These are phyloP conservation scores for Pythium coloratum DNA, from an alignment of 352 stramenopile genomes.

Conservation along the genomic window DNA sequence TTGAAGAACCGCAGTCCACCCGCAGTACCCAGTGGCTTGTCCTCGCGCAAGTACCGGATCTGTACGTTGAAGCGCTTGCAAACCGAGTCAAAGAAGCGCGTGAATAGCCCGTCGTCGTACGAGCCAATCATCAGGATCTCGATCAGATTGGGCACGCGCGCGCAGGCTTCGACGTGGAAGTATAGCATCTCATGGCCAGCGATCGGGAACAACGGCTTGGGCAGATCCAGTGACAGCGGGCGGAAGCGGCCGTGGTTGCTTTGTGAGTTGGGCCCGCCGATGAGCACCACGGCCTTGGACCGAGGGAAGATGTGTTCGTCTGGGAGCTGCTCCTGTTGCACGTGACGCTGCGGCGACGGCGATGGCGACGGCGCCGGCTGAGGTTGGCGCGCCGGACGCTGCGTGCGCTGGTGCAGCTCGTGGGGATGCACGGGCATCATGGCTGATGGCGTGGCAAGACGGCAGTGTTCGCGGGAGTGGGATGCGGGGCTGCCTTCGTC, in stretches of 20 bases:
- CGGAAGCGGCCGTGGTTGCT: slow-evolving; percentile 80
- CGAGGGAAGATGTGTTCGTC: slow-evolving; percentile 63
- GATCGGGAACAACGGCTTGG: slow-evolving; percentile 87
- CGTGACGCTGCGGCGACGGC: slow-evolving; percentile 15
- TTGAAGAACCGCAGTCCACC: slow-evolving; percentile 84
- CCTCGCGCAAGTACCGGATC: slow-evolving; percentile 82
- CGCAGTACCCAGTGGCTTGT: slow-evolving; percentile 80
- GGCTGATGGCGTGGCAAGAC: not conserved
- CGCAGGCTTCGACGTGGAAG: slow-evolving; percentile 87
- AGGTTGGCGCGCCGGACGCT: slow-evolving; percentile 13
- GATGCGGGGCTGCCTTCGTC: not conserved
- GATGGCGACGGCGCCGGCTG: not conserved
- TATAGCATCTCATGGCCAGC: slow-evolving; percentile 87
- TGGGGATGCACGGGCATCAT: slow-evolving; percentile 30
- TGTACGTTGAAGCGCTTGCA: slow-evolving; percentile 81
- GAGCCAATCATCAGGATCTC: slow-evolving; percentile 90
- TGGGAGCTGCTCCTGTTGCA: slow-evolving; percentile 17
- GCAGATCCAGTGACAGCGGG: slow-evolving; percentile 81
- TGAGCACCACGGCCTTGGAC: slow-evolving; percentile 87
- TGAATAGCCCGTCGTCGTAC: slow-evolving; percentile 88
- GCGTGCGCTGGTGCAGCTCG: slow-evolving; percentile 25
- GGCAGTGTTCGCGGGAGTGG: not conserved
- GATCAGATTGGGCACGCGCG: slow-evolving; percentile 76
- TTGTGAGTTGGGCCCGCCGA: slow-evolving; percentile 84
- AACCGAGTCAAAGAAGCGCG: slow-evolving; percentile 86